Conservation (phyloP, 352 stramenopile genomes). For the Chrysophaeum taylorii region DNA sequence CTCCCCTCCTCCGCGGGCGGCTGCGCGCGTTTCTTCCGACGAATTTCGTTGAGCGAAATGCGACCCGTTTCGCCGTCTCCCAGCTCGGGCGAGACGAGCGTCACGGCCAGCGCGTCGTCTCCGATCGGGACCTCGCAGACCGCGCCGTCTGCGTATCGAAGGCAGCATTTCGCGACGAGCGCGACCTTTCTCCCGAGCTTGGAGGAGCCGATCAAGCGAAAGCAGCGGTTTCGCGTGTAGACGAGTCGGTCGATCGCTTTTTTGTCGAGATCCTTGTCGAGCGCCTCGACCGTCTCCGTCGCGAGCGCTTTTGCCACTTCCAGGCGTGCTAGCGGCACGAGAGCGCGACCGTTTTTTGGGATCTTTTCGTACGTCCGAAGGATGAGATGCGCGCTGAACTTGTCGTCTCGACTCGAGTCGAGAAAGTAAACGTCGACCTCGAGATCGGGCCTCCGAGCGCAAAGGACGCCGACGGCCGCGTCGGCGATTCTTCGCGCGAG, state of each 20-base stretch:
- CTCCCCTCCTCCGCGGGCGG: not conserved
- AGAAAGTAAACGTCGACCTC: not conserved
- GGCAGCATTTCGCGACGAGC: not conserved
- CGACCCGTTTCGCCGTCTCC: too few relatives aligned
- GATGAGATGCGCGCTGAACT: slow-evolving; percentile 3
- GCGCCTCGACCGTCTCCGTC: not conserved
- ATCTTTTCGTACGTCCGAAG: not conserved
- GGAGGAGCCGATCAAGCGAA: not conserved
- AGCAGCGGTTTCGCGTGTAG: not conserved
- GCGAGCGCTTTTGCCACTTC: too few relatives aligned
- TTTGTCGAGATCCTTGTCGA: not conserved
- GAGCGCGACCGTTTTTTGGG: too few relatives aligned
- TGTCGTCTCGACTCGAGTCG: not conserved
- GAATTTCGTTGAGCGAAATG: not conserved
- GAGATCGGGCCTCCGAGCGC: not conserved
- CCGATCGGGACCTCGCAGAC: too few relatives aligned
- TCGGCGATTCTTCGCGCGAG: not conserved
- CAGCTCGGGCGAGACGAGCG: not conserved
- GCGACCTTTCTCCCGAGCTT: not conserved
- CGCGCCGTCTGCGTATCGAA: not conserved
- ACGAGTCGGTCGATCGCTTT: not conserved
- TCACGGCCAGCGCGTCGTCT: not conserved
- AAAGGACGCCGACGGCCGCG: not conserved
- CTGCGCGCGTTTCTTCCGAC: too few relatives aligned
- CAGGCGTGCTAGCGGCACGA: too few relatives aligned